phyloP scores from a whole-genome alignment of 2,329 filamentous ascomycete species.

The Eutypella sp. region DNA sequence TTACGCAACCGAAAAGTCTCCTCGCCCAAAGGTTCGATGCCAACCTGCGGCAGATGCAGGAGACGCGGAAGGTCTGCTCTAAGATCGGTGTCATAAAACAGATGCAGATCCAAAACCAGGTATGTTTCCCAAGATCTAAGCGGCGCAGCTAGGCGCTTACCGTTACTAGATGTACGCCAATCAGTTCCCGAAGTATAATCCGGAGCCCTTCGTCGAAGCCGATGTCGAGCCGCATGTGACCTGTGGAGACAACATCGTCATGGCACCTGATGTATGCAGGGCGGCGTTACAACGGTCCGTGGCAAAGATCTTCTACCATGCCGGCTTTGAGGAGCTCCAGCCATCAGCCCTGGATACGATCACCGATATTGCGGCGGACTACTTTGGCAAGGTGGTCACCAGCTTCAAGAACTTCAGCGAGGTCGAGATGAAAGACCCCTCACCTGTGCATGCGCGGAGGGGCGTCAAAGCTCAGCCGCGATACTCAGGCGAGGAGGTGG shows the following conservation, averaged over 20 bases:
- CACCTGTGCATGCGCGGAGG: conserved; percentile 33
- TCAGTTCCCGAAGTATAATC: conserved; percentile 95
- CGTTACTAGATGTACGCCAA: conserved; percentile 79
- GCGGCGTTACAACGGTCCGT: conserved; percentile 85
- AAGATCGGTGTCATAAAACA: conserved; percentile 98
- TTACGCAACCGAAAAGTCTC: conserved; percentile 67
- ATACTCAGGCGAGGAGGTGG: conserved; percentile 77
- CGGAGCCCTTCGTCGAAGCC: conserved; percentile 78
- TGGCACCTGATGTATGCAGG: conserved; percentile 76
- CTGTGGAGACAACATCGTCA: conserved; percentile 81
- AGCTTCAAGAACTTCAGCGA: conserved; percentile 82
- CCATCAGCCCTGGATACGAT: conserved; percentile 87
- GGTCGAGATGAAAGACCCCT: conserved; percentile 65
- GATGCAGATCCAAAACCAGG: conserved; percentile 97
- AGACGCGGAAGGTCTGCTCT: conserved; percentile 89
- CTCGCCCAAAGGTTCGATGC: conserved; percentile 77
- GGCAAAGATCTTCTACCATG: conserved; percentile 91
- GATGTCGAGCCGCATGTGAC: conserved; percentile 88
- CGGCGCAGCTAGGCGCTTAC: conserved; percentile 18
- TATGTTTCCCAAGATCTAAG: conserved; percentile 34
- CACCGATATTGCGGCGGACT: conserved; percentile 84
- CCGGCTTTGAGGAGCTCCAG: conserved; percentile 95
- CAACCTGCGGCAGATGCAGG: conserved; percentile 93
- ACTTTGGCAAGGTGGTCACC: conserved; percentile 76
- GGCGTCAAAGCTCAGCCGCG: conserved; percentile 52